Evolutionary conservation across 2,329 filamentous ascomycete genomes (phyloP), one percentile per base, ranked within the genome.

Genomic region (Penicillium sp.): DNA sequence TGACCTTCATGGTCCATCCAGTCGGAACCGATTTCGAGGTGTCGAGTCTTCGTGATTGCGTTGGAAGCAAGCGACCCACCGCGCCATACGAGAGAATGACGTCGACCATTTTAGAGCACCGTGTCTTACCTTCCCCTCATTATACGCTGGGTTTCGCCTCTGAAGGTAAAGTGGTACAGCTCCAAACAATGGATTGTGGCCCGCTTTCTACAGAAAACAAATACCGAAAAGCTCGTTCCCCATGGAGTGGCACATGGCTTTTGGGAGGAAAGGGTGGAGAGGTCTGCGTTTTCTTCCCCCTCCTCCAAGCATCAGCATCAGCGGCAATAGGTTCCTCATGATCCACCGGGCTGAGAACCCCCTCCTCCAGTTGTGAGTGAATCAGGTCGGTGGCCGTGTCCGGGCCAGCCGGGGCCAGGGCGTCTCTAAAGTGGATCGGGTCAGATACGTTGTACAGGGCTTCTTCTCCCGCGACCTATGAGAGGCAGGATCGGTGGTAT

Each of bases 61-160:
- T 31, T 26, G 21, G 49, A 55, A 47, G 29, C 26, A 37, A 45
- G 24, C 43, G 50, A 56, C 57, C 57, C 57, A 60, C 60, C 27
- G 26, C 49, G 42, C 27, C 56, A 60, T 64, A 66, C 64, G 64
- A 64, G 64, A 54, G 50, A 46, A 65, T 66, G 64, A 66, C 64
- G 64, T 66, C 63, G 61, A 61, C 63, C 56, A 64, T 52, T 62
- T 60, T 39, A 39, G 52, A 50, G 48, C 24, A 37, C 10, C 26
- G 16, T 52, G 37, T 52, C 26, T n/a, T 19, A 52, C 21, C 27
- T 43, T 24, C 27, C 49, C 24, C 22, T 16, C 21, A 51, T 51
- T 13, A 22, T 22, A 13, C 8, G 19, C 39, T 42, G 9, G 19
- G 39, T 22, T 42, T 42, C 4, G 19, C 10, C 39, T 22, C 11